Percentiles rank a stretch among this genome's conserved stretches.
Conservation (phyloP, 2,329 filamentous ascomycete genomes). For the Cercospora nicotianae region DNA sequence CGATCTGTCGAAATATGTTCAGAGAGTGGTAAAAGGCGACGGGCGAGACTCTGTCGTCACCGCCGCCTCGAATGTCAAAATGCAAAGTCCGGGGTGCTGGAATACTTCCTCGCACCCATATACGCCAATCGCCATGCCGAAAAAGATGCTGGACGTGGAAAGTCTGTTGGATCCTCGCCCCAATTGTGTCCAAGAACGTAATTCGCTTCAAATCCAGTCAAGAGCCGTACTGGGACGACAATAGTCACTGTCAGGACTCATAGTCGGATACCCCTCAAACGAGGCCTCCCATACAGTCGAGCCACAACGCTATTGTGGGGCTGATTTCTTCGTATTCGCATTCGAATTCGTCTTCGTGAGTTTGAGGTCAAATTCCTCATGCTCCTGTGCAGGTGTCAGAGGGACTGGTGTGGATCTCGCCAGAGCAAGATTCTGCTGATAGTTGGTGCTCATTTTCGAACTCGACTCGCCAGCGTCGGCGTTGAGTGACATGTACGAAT, state of each 20-base stretch:
- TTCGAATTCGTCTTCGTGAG: constrained; percentile 22
- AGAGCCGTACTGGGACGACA: background rate
- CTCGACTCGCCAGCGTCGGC: constrained; percentile 7
- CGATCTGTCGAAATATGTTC: constrained; percentile 13
- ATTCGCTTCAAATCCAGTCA: constrained; percentile 5
- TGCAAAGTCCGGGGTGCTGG: background rate
- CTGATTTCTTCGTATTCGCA: constrained; percentile 18
- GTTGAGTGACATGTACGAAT: constrained; percentile 17
- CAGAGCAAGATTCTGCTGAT: constrained; percentile 4
- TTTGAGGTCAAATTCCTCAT: constrained; percentile 27
- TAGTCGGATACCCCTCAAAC: background rate
- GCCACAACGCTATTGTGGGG: constrained; percentile 18
- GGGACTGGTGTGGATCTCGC: constrained; percentile 12
- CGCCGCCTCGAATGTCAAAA: background rate
- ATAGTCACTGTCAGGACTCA: background rate
- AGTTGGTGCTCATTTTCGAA: background rate
- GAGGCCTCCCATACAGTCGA: constrained; percentile 9
- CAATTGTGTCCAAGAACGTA: constrained; percentile 4
- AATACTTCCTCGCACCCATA: background rate
- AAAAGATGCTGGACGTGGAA: background rate
- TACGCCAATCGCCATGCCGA: constrained; percentile 8
- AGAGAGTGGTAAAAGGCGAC: background rate
- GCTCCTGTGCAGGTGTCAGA: constrained; percentile 29
- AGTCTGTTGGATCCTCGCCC: background rate
- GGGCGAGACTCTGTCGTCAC: background rate